These are phyloP conservation scores for Boeremia exigua DNA, from an alignment of 2,329 filamentous ascomycete species.

Conservation along the genomic window DNA sequence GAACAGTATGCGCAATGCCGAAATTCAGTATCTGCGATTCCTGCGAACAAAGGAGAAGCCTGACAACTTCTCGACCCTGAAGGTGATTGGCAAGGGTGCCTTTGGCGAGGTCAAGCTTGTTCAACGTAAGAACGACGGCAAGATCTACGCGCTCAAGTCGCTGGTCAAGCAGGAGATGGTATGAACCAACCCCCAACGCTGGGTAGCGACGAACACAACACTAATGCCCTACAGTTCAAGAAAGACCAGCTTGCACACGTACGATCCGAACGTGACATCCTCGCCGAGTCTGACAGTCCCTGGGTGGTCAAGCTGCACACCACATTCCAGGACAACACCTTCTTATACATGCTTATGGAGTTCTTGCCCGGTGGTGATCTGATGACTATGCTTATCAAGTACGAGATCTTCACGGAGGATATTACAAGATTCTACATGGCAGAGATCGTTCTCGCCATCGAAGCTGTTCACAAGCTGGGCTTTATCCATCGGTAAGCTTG, in stretches of 20 bases:
- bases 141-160: constrained; percentile 98
- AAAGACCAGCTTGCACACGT: constrained; percentile 98
- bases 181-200: constrained; percentile 10
- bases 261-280: constrained; percentile 93
- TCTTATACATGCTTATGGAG: constrained; percentile 99
- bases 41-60: constrained; percentile 91
- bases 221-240: constrained; percentile 69
- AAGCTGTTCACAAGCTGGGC: constrained; percentile 95
- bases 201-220: background rate
- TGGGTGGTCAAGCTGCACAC: constrained; percentile 99
- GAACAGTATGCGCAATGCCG: constrained; percentile 82
- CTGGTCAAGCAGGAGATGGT: constrained; percentile 97
- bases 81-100: constrained; percentile 98
- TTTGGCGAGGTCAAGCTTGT: constrained; percentile 98
- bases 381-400: constrained; percentile 99
- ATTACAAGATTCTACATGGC: constrained; percentile 99
- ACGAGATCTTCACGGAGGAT: constrained; percentile 98
- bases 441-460: constrained; percentile 96
- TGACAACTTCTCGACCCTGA: constrained; percentile 93
- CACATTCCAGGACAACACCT: constrained; percentile 95
- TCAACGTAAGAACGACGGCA: constrained; percentile 93
- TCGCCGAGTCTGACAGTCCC: constrained; percentile 98
- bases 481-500: constrained; percentile 90
- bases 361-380: constrained; percentile 97
- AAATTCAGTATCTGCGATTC: constrained; percentile 92